Evolutionary conservation across 164 flowering plant species (phyloP).

Genomic region (Umbilicus rupestris): DNA sequence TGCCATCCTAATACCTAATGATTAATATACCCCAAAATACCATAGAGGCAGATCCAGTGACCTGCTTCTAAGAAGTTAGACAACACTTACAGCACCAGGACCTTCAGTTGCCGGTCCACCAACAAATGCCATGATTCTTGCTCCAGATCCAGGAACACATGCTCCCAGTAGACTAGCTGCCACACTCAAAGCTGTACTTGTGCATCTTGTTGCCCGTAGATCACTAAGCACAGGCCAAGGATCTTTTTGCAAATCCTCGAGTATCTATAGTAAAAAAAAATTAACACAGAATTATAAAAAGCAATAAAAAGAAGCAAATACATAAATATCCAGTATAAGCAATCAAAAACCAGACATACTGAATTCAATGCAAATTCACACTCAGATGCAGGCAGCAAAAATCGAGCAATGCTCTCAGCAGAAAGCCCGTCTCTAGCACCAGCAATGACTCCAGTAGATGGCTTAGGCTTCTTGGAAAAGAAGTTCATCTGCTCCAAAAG

Average conservation of each 20-base stretch:
- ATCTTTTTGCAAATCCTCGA: constrained; percentile 93
- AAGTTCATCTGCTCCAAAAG: constrained; percentile 78
- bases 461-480: constrained; percentile 63
- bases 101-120: constrained; percentile 98
- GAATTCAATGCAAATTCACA: constrained; percentile 77
- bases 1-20: not conserved
- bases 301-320: not conserved
- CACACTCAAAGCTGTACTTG: constrained; percentile 71
- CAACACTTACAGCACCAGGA: constrained; percentile 64
- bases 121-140: constrained; percentile 87
- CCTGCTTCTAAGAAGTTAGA: not conserved
- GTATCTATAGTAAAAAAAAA: constrained; percentile 27
- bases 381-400: constrained; percentile 79
- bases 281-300: not conserved
- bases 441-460: constrained; percentile 62
- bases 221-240: constrained; percentile 76
- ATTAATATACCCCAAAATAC: not conserved
- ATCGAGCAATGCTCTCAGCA: constrained; percentile 59
- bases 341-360: constrained; percentile 20
- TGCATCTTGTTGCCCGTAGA: constrained; percentile 80
- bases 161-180: constrained; percentile 84
- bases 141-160: constrained; percentile 94
- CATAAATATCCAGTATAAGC: not conserved
- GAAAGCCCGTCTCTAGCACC: constrained; percentile 78
- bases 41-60: not conserved